These are phyloP conservation scores for Phlebiopsis flavidoalba DNA, from an alignment of 768 basidiomycete species.

Conservation along the genomic window DNA sequence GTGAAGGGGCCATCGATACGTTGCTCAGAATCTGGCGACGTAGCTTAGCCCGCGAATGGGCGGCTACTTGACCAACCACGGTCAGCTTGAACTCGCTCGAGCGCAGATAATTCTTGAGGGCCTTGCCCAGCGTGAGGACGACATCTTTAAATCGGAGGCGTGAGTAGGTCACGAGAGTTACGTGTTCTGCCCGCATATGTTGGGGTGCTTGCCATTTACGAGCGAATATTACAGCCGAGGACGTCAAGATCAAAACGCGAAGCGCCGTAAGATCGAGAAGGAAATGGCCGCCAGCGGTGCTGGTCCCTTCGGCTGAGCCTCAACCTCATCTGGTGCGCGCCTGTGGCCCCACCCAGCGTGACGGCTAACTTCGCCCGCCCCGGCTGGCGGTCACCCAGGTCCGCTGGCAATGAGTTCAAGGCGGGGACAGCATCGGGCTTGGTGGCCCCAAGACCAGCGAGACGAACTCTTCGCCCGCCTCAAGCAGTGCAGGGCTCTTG, in stretches of 20 bases:
- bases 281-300: slow-evolving; percentile 23
- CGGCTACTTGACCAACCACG: slow-evolving; percentile 93
- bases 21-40: slow-evolving; percentile 93
- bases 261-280: slow-evolving; percentile 74
- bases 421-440: slow-evolving; percentile 75
- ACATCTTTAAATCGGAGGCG: slow-evolving; percentile 89
- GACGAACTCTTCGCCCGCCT: slow-evolving; percentile 48
- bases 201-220: neutral
- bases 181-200: slow-evolving; percentile 7
- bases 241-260: slow-evolving; percentile 90
- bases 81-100: slow-evolving; percentile 76
- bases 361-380: neutral
- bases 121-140: slow-evolving; percentile 90
- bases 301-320: slow-evolving; percentile 47
- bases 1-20: slow-evolving; percentile 98
- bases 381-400: neutral
- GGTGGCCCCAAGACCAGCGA: slow-evolving; percentile 58
- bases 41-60: slow-evolving; percentile 91
- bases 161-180: too few species aligned
- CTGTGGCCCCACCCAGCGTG: slow-evolving; percentile 29
- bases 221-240: slow-evolving; percentile 62
- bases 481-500: slow-evolving; percentile 62
- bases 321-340: slow-evolving; percentile 41
- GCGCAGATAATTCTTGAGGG: slow-evolving; percentile 95
- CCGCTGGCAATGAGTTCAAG: slow-evolving; percentile 38